These are phyloP conservation scores for Aspergillus nanangensis DNA, from an alignment of 495 filamentous ascomycete species.

Conservation along the genomic window DNA sequence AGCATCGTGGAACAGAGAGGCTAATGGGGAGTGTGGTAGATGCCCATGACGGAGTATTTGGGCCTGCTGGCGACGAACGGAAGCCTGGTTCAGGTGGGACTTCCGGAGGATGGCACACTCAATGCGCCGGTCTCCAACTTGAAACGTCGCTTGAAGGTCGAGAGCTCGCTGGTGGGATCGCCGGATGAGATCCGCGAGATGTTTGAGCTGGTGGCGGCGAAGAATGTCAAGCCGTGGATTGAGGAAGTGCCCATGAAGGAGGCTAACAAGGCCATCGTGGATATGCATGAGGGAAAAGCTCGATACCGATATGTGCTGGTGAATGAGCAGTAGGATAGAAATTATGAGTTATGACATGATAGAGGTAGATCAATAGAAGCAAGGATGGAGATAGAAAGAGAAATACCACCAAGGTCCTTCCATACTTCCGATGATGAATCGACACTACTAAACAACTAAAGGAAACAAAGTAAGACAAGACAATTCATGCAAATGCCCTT, in stretches of 20 bases:
- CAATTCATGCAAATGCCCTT: neutral
- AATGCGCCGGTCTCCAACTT: conserved; percentile 59
- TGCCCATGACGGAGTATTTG: conserved; percentile 72
- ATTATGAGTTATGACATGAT: no score
- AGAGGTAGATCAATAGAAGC: no score
- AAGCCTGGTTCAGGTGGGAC: conserved; percentile 77
- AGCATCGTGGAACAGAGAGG: neutral
- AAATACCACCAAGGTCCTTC: no score
- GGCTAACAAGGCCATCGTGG: conserved; percentile 65
- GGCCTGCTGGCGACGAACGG: conserved; percentile 62
- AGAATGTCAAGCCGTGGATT: conserved; percentile 70
- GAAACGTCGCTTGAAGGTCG: conserved; percentile 60
- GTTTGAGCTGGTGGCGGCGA: conserved; percentile 69
- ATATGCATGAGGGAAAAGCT: conserved; percentile 65
- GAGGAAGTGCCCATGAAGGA: conserved; percentile 68
- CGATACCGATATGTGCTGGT: conserved; percentile 74
- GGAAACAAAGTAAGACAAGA: neutral
- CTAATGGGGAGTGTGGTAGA: conserved; percentile 26
- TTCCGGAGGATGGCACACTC: conserved; percentile 63
- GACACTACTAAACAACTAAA: no score
- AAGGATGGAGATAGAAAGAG: no score
- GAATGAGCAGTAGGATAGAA: conserved; percentile 41
- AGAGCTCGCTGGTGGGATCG: conserved; percentile 67
- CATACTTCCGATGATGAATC: no score
- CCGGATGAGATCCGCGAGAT: conserved; percentile 76